These are phyloP conservation scores for Aquilaria sinensis DNA, from an alignment of 345 rosid species.

Conservation along the genomic window DNA sequence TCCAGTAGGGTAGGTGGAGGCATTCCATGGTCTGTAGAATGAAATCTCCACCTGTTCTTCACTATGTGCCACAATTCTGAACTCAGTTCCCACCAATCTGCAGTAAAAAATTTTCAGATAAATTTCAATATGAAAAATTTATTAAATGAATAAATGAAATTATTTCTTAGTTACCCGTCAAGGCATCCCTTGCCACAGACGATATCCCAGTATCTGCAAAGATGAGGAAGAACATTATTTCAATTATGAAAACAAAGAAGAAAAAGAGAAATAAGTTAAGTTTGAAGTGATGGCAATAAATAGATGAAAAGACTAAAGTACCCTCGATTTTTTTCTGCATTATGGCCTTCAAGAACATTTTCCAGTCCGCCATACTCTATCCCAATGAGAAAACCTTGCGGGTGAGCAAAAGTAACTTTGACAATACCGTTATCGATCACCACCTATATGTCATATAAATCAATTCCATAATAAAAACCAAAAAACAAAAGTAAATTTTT, in stretches of 20 bases:
- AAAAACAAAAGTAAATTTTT: too few relatives aligned
- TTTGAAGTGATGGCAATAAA: too few relatives aligned
- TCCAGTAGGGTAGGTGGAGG: neutral
- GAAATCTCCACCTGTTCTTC: constrained; percentile 62
- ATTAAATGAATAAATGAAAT: neutral
- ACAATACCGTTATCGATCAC: constrained; percentile 63
- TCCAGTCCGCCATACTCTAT: constrained; percentile 54
- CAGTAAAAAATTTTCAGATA: constrained; percentile 1
- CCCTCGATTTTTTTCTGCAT: constrained; percentile 46
- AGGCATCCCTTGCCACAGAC: constrained; percentile 56
- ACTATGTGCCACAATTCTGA: constrained; percentile 30
- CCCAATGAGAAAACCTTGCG: constrained; percentile 52
- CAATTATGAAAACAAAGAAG: too few relatives aligned
- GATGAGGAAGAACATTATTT: too few relatives aligned
- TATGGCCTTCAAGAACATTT: constrained; percentile 39
- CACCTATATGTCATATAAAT: constrained; percentile 26
- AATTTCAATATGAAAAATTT: neutral
- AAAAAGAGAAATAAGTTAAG: too few relatives aligned
- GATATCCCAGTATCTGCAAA: constrained; percentile 42
- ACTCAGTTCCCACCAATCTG: constrained; percentile 32
- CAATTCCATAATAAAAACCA: too few relatives aligned
- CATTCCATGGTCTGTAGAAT: constrained; percentile 46
- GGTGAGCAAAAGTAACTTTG: constrained; percentile 49
- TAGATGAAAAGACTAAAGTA: too few relatives aligned
- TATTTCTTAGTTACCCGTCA: constrained; percentile 17